A percentile compares a stretch with the other conserved stretches of the same genome.
These are phyloP conservation scores for Chamaecrista fasciculata DNA, from an alignment of 306 rosid species.

Conservation along the genomic window DNA sequence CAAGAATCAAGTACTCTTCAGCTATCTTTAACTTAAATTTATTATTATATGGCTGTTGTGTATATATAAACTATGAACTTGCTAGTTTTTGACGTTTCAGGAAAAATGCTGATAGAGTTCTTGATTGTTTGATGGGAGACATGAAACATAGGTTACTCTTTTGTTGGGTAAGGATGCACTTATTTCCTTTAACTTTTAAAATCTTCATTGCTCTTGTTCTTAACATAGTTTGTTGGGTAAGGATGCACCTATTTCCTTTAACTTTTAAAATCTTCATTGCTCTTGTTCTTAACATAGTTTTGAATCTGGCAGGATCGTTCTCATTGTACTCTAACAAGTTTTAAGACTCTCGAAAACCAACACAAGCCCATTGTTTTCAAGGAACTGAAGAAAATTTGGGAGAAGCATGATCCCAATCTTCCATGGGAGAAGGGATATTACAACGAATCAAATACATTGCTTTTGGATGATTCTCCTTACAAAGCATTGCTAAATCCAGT, in stretches of 20 bases:
- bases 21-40: conserved; percentile 14
- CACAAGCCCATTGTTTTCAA: conserved; percentile 68
- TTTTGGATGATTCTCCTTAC: conserved; percentile 91
- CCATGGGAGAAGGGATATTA: conserved; percentile 77
- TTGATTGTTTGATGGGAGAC: conserved; percentile 63
- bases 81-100: conserved; percentile 41
- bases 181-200: not conserved
- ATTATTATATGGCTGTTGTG: not conserved
- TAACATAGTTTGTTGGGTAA: conserved; percentile 69
- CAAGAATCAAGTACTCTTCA: conserved; percentile 65
- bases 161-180: conserved; percentile 79
- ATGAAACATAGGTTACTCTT: conserved; percentile 60
- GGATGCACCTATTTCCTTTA: conserved; percentile 24
- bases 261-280: not conserved
- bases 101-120: conserved; percentile 42
- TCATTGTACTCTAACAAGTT: conserved; percentile 56
- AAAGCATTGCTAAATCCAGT: conserved; percentile 85
- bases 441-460: conserved; percentile 63
- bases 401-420: conserved; percentile 63
- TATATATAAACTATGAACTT: not conserved
- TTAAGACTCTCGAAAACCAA: conserved; percentile 56
- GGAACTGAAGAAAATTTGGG: conserved; percentile 81
- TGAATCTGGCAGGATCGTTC: conserved; percentile 52
- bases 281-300: conserved; percentile 1
- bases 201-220: not conserved